A percentile compares a stretch with the other conserved stretches of the same genome.
These are phyloP conservation scores for Pinus albicaulis DNA, from an alignment of 75 land plant species.

Conservation along the genomic window DNA sequence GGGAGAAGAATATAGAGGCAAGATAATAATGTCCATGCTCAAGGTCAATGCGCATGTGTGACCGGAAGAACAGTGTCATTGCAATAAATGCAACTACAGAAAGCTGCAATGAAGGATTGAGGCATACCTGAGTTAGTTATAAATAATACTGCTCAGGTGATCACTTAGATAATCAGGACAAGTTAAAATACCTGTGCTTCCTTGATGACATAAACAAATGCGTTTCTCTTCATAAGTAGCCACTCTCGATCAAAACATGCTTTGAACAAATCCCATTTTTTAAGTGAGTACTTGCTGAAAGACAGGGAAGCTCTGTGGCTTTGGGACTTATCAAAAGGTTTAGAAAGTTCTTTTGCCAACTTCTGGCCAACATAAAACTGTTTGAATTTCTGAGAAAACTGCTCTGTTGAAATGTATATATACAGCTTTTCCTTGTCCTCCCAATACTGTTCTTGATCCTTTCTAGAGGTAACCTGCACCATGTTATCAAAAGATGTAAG, in stretches of 20 bases:
- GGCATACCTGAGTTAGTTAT: no score
- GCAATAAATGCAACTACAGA: constrained; percentile 27
- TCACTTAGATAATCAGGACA: neutral
- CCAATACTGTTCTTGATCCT: constrained; percentile 95
- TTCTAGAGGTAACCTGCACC: constrained; percentile 73
- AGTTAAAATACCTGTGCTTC: constrained; percentile 33
- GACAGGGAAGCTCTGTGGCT: constrained; percentile 71
- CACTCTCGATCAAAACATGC: constrained; percentile 51
- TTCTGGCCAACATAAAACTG: constrained; percentile 59
- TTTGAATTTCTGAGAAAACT: constrained; percentile 75
- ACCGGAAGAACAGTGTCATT: constrained; percentile 71
- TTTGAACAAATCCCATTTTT: constrained; percentile 56
- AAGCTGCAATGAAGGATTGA: constrained; percentile 26
- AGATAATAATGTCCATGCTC: constrained; percentile 35
- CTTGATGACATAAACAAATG: constrained; percentile 65
- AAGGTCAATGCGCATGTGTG: constrained; percentile 39
- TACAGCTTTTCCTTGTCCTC: constrained; percentile 42
- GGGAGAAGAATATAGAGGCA: constrained; percentile 53
- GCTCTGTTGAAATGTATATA: constrained; percentile 46
- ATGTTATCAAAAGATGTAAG: neutral
- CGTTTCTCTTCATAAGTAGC: constrained; percentile 65
- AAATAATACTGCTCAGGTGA: neutral
- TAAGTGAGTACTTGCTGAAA: constrained; percentile 49
- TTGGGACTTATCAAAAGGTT: constrained; percentile 58
- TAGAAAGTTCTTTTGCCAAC: constrained; percentile 40